Conservation (phyloP, 2,329 filamentous ascomycete genomes). For the Diaporthe vexans region DNA sequence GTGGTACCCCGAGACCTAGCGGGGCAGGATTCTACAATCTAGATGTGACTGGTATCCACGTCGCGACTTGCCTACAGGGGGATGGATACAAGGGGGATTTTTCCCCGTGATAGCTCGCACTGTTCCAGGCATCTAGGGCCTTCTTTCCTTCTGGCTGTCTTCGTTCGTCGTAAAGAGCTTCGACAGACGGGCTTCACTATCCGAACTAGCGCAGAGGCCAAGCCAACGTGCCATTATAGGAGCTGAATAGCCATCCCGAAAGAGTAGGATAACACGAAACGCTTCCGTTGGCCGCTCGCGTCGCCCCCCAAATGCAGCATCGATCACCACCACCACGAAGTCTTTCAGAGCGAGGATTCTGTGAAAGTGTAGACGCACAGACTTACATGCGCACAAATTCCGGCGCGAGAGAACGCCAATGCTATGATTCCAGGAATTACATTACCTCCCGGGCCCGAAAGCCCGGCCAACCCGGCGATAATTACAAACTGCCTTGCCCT, state of each 20-base stretch:
- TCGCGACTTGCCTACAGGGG: neutral
- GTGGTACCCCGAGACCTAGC: neutral
- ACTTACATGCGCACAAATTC: neutral
- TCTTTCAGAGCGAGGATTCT: neutral
- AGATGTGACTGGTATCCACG: slow-evolving; percentile 3
- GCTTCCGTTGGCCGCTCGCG: neutral
- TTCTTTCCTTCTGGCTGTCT: neutral
- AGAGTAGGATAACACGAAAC: neutral
- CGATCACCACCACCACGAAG: slow-evolving; percentile 12
- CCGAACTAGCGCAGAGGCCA: neutral
- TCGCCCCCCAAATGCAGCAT: neutral
- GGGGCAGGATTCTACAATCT: slow-evolving; percentile 6
- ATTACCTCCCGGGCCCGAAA: slow-evolving; percentile 12
- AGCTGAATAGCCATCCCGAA: slow-evolving; percentile 12
- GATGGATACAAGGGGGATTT: neutral
- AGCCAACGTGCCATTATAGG: neutral
- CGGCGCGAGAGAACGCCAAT: slow-evolving; percentile 17
- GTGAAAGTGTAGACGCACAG: neutral
- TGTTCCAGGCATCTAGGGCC: neutral
- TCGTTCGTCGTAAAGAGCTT: neutral
- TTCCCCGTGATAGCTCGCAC: neutral
- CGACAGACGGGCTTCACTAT: neutral
- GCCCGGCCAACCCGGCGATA: slow-evolving; percentile 8
- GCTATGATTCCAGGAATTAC: slow-evolving; percentile 29
- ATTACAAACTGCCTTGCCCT: slow-evolving; percentile 29